These are phyloP conservation scores for Exophiala dermatitidis DNA, from an alignment of 2,329 filamentous ascomycete species.

Conservation along the genomic window DNA sequence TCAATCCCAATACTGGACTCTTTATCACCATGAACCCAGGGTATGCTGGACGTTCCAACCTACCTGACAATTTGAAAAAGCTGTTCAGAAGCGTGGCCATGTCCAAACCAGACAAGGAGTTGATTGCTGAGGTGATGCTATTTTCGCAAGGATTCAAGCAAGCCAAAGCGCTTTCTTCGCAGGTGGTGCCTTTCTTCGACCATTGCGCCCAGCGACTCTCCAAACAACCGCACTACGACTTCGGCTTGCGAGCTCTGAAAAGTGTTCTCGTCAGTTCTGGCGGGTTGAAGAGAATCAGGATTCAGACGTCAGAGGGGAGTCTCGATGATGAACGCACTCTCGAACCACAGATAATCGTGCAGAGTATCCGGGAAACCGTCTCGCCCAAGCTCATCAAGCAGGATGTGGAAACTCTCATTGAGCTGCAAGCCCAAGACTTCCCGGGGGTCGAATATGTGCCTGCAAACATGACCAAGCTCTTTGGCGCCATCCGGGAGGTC, in stretches of 20 bases:
- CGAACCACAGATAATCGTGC: constrained; percentile 95
- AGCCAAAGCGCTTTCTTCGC: constrained; percentile 85
- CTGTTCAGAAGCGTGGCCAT: constrained; percentile 98
- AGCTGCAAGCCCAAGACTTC: constrained; percentile 79
- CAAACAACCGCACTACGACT: constrained; percentile 98
- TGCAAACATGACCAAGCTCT: constrained; percentile 71
- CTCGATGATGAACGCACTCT: constrained; percentile 56
- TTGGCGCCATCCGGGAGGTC: constrained; percentile 71
- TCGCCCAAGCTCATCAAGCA: constrained; percentile 91
- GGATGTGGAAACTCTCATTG: constrained; percentile 81
- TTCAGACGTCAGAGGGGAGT: constrained; percentile 53
- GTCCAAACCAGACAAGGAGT: constrained; percentile 99
- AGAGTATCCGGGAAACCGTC: constrained; percentile 97
- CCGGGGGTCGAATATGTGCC: constrained; percentile 89
- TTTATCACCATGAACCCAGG: constrained; percentile 99
- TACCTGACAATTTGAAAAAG: constrained; percentile 99
- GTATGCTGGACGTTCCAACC: constrained; percentile 93
- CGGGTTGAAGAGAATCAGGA: constrained; percentile 79
- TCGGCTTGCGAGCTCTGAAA: constrained; percentile 93
- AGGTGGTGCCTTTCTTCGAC: constrained; percentile 98
- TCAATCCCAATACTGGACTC: constrained; percentile 90
- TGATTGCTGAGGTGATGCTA: constrained; percentile 99
- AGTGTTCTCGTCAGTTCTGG: constrained; percentile 97
- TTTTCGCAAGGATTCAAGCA: constrained; percentile 99
- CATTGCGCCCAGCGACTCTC: constrained; percentile 73